These are phyloP conservation scores for Cladorrhinum sp. DNA, from an alignment of 2,329 filamentous ascomycete genomes.

Conservation along the genomic window DNA sequence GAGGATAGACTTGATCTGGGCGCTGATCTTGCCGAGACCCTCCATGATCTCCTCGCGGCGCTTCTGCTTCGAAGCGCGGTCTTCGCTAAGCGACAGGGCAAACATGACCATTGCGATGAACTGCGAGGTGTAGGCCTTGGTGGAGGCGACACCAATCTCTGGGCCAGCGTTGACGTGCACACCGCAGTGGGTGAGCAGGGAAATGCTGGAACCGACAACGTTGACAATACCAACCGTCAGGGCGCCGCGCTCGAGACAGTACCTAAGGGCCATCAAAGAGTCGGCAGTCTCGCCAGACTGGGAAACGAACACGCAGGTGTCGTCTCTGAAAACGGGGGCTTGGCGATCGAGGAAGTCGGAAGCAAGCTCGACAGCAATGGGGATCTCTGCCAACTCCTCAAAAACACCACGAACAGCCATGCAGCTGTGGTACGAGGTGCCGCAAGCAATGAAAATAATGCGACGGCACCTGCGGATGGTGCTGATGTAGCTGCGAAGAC, in stretches of 20 bases:
- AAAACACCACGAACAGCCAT: conserved; percentile 99
- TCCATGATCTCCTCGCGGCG: conserved; percentile 95
- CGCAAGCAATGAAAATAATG: conserved; percentile 98
- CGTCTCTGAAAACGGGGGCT: conserved; percentile 97
- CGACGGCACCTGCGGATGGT: conserved; percentile 95
- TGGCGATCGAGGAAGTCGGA: conserved; percentile 97
- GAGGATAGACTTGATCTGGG: conserved; percentile 88
- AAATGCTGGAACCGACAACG: conserved; percentile 97
- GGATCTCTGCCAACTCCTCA: conserved; percentile 96
- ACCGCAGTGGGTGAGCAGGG: conserved; percentile 97
- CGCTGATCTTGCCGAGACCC: conserved; percentile 80
- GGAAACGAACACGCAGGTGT: conserved; percentile 98
- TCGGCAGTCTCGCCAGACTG: conserved; percentile 98
- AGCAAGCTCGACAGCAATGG: conserved; percentile 92
- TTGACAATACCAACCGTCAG: conserved; percentile 98
- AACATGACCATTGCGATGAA: conserved; percentile 99
- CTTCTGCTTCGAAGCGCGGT: conserved; percentile 90
- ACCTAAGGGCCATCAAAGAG: conserved; percentile 92
- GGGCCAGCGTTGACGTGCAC: conserved; percentile 99
- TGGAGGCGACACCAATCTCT: conserved; percentile 97
- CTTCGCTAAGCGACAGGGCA: conserved; percentile 90
- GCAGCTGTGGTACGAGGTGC: conserved; percentile 97
- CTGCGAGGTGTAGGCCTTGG: conserved; percentile 98
- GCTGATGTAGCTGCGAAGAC: conserved; percentile 90
- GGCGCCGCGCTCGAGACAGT: conserved; percentile 96